phyloP scores from a whole-genome alignment of 768 basidiomycete genomes.

The Artomyces pyxidatus region DNA sequence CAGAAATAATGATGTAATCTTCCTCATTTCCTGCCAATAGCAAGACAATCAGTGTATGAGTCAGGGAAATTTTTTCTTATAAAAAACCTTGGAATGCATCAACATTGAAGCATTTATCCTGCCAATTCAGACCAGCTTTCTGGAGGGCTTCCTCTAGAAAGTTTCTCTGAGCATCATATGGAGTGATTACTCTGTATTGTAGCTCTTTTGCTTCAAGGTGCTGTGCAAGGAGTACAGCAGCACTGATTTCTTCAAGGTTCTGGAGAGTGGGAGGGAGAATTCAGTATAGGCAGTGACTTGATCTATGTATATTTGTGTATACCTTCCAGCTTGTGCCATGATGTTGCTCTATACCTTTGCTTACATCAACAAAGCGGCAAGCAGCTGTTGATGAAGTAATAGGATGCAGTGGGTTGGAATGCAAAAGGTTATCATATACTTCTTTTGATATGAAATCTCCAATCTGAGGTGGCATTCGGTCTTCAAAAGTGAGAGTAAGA shows the following conservation, averaged over 20 bases:
- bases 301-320: constrained; percentile 1
- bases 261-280: constrained; percentile 20
- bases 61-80: constrained; percentile 2
- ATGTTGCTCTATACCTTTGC: constrained; percentile 26
- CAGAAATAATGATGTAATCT: constrained; percentile 64
- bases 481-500: constrained; percentile 29
- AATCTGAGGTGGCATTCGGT: constrained; percentile 80
- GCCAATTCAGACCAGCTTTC: constrained; percentile 42
- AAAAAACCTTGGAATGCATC: constrained; percentile 71
- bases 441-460: constrained; percentile 61
- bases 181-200: constrained; percentile 64
- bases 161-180: constrained; percentile 69
- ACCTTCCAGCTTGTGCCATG: constrained; percentile 34
- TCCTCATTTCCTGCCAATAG: constrained; percentile 66
- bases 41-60: constrained; percentile 2
- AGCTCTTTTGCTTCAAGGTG: constrained; percentile 43
- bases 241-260: constrained; percentile 54
- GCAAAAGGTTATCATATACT: constrained; percentile 55
- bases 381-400: constrained; percentile 35
- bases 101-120: constrained; percentile 67
- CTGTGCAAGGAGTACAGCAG: constrained; percentile 47
- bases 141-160: constrained; percentile 51
- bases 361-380: constrained; percentile 62
- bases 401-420: constrained; percentile 43
- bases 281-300: neutral